Evolutionary conservation across 257 asterid genomes (phyloP).

Genomic region (Nicotiana noctiflora): DNA sequence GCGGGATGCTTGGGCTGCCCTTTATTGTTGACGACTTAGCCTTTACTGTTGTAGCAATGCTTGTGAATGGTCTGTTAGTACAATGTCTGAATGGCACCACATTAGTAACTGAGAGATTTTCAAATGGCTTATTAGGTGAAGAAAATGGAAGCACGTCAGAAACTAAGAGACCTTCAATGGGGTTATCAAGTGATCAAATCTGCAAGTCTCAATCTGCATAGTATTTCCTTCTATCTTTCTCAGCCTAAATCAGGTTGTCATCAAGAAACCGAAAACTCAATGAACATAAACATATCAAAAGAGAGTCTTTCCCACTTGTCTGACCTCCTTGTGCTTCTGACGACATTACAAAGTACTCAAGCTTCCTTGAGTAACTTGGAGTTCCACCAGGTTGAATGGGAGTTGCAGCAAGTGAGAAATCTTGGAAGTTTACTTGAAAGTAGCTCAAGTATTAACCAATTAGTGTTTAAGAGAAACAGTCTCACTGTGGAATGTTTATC

Average conservation of each 20-base stretch:
- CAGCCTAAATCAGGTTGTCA: slow-evolving; percentile 39
- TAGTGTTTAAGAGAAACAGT: slow-evolving; percentile 47
- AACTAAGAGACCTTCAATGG: slow-evolving; percentile 47
- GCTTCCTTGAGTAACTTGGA: slow-evolving; percentile 40
- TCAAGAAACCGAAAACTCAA: slow-evolving; percentile 58
- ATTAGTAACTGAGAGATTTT: not conserved
- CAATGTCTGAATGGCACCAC: not conserved
- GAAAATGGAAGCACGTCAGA: slow-evolving; percentile 33
- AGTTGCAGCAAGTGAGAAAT: slow-evolving; percentile 28
- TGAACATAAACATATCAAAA: slow-evolving; percentile 37
- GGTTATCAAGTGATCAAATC: slow-evolving; percentile 31
- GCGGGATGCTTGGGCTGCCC: too few relatives aligned
- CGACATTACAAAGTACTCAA: slow-evolving; percentile 5
- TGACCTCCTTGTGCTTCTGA: slow-evolving; percentile 36
- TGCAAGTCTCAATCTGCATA: slow-evolving; percentile 35
- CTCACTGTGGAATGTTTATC: slow-evolving; percentile 39
- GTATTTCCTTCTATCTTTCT: slow-evolving; percentile 47
- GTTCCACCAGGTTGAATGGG: slow-evolving; percentile 68
- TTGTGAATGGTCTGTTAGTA: not conserved
- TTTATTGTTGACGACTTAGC: not conserved
- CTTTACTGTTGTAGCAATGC: not conserved
- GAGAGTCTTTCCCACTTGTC: slow-evolving; percentile 28
- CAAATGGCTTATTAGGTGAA: slow-evolving; percentile 4
- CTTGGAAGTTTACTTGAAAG: slow-evolving; percentile 30
- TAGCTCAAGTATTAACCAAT: slow-evolving; percentile 30